Conservation (phyloP, 1,139 yeast species). For the Yamadazyma kanchanaburiensis region DNA sequence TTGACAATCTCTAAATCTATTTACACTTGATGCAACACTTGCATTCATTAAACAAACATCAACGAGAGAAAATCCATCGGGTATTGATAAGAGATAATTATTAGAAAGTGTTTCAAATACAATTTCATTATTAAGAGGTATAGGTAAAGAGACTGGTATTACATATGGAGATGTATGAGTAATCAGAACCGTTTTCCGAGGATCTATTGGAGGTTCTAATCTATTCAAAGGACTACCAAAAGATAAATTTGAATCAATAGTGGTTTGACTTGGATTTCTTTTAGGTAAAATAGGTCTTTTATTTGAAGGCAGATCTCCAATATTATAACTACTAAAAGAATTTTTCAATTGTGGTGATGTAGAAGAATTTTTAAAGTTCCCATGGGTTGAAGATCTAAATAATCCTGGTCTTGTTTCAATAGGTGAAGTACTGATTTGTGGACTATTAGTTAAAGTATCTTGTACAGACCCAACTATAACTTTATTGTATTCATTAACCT, state of each 20-base stretch:
- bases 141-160: constrained; percentile 42
- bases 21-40: constrained; percentile 52
- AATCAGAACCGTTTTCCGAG: constrained; percentile 14
- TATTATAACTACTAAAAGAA: constrained; percentile 11
- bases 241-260: constrained; percentile 32
- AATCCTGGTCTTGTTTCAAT: constrained; percentile 16
- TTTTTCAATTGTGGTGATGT: constrained; percentile 14
- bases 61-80: constrained; percentile 47
- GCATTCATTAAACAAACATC: constrained; percentile 63
- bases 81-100: constrained; percentile 40
- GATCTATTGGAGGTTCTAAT: constrained; percentile 6
- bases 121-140: constrained; percentile 40
- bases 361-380: constrained; percentile 14
- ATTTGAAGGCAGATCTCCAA: constrained; percentile 6
- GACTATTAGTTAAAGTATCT: constrained; percentile 2
- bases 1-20: constrained; percentile 57
- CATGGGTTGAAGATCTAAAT: constrained; percentile 19
- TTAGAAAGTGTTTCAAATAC: constrained; percentile 41
- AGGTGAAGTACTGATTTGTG: constrained; percentile 19
- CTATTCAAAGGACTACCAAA: constrained; percentile 12
- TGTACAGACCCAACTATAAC: constrained; percentile 19
- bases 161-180: constrained; percentile 39
- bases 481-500: constrained; percentile 10
- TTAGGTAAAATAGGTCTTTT: constrained; percentile 26
- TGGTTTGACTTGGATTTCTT: constrained; percentile 34